Percentiles rank a stretch among this genome's conserved stretches.
These are phyloP conservation scores for Pittosporum tobira DNA, from an alignment of 129 eudicot genomes.

Conservation along the genomic window DNA sequence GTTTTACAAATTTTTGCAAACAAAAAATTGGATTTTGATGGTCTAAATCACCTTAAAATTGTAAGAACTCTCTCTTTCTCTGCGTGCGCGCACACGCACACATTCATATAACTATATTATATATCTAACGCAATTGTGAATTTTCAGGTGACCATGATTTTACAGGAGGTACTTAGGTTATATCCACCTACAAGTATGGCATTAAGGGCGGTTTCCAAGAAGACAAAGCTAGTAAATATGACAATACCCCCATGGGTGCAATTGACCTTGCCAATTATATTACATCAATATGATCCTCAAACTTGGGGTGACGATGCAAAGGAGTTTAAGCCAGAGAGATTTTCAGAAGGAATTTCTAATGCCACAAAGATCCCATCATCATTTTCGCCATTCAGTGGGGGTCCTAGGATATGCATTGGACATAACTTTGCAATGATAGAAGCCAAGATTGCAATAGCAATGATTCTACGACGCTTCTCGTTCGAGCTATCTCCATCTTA, in stretches of 20 bases:
- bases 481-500: neutral
- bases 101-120: too few relatives aligned
- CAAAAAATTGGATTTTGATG: neutral
- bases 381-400: constrained; percentile 4
- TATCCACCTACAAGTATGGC: constrained; percentile 21
- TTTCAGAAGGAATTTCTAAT: constrained; percentile 19
- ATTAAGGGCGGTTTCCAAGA: constrained; percentile 7
- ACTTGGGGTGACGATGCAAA: constrained; percentile 38
- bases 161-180: constrained; percentile 26
- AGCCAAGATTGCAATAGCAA: neutral
- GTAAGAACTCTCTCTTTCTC: neutral
- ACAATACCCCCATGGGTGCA: constrained; percentile 21
- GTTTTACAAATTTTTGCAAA: neutral
- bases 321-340: constrained; percentile 50
- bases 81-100: too few relatives aligned
- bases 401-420: constrained; percentile 31
- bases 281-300: constrained; percentile 26
- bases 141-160: constrained; percentile 26
- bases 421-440: constrained; percentile 16
- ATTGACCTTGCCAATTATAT: constrained; percentile 17
- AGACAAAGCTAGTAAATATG: constrained; percentile 24
- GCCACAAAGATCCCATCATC: constrained; percentile 15
- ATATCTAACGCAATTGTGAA: too few relatives aligned
- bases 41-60: neutral
- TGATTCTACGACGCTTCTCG: neutral